Base-by-base conservation (phyloP, 2,329 filamentous ascomycete genomes). In the Rhinocladiella similis region DNA sequence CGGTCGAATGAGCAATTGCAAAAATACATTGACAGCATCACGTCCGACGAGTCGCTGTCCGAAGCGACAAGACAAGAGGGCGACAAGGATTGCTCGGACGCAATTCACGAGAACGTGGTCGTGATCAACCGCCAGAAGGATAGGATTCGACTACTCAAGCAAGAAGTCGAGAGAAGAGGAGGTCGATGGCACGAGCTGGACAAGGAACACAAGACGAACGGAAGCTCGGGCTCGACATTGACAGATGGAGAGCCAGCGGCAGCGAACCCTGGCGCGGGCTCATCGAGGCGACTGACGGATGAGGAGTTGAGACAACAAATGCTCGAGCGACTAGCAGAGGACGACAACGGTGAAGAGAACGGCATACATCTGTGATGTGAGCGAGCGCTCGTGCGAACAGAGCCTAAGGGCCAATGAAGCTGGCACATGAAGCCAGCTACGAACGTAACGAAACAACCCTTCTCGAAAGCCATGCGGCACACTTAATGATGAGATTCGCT, bases 1-100 rank as follows among this genome's bases (percentile, higher is more conserved):
- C 74, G 74, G 47, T 84, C 80, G 12, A 87, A 87, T 67, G 68
- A 70, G 39, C 79, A 85, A 64, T 76, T 86, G 49, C 72, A 78
- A 47, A 73, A 77, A 5, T 85, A 79, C 64, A 73, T 74, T 3
- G 73, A 74, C 46, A 66, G 61, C 25, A 60, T 63, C 41, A 50
- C 66, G 14, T 50, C 62, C 22, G 62, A 64, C 42, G 54, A 50
- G 7, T 62, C 48, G 19, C 39, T 77, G 20, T 56, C 66, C 27
- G 70, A 68, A 33, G 58, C 55, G 1, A 59, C 63, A 16, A 56
- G 57, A 36, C 48, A 62, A 25, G 56, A 61, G 16, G 64, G 61
- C 9, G 82, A 86, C 50, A 69, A 68, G 45, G 81, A 84, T 36
- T 82, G 81, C 60, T 77, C 79, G 33, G 79, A 83, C 22, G 81